These are phyloP conservation scores for Cicer yamashitae DNA, from an alignment of 306 rosid species.

Conservation along the genomic window DNA sequence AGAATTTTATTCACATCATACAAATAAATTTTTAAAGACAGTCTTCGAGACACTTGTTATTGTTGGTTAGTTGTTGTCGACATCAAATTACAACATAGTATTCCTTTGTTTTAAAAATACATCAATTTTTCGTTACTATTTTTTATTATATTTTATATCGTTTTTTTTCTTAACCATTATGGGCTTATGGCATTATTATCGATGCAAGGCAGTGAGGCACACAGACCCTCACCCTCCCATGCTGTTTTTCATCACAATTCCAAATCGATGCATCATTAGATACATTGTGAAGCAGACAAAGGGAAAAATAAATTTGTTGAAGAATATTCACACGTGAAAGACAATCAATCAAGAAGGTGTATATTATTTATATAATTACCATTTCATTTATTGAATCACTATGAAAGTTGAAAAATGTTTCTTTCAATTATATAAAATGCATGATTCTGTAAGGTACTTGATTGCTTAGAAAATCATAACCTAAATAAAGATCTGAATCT, in stretches of 20 bases:
- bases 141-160: no score
- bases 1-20: no score
- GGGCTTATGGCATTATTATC: no score
- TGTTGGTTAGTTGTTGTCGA: no score
- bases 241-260: constrained; percentile 45
- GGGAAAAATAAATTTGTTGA: neutral
- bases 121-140: no score
- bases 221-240: constrained; percentile 16
- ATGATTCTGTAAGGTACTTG: constrained; percentile 31
- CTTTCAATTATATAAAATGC: constrained; percentile 35
- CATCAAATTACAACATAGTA: no score
- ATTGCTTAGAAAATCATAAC: constrained; percentile 22
- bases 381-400: constrained; percentile 32
- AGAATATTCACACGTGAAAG: constrained; percentile 53
- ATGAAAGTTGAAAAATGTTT: constrained; percentile 21
- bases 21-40: no score
- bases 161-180: no score
- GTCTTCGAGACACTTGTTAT: no score
- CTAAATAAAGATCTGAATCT: constrained; percentile 31
- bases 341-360: constrained; percentile 41
- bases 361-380: constrained; percentile 25
- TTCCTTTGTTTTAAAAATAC: no score
- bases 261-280: constrained; percentile 43
- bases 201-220: neutral
- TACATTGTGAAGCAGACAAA: constrained; percentile 43